A percentile compares a stretch with the other conserved stretches of the same genome.
These are phyloP conservation scores for Verruconis gallopava DNA, from an alignment of 2,329 filamentous ascomycete species.

Conservation along the genomic window DNA sequence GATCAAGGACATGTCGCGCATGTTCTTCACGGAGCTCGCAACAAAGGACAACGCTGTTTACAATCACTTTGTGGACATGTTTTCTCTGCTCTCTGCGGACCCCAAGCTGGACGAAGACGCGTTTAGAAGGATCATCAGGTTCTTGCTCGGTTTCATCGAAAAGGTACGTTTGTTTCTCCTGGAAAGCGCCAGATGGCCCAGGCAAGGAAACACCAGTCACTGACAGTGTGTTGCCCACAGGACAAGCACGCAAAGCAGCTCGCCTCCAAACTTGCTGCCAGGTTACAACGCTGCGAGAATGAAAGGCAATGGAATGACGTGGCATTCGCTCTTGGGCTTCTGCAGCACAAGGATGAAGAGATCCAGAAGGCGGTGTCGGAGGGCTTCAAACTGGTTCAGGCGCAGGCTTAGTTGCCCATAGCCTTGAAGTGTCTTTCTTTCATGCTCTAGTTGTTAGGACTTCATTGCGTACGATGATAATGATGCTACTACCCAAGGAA, in stretches of 20 bases:
- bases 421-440: too few relatives aligned
- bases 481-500: too few relatives aligned
- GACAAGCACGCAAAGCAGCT: conserved; percentile 96
- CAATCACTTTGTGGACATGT: conserved; percentile 99
- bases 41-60: conserved; percentile 99
- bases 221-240: conserved; percentile 37
- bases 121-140: conserved; percentile 77
- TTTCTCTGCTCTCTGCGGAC: conserved; percentile 78
- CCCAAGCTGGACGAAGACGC: conserved; percentile 69
- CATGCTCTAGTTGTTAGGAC: too few relatives aligned
- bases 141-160: conserved; percentile 89
- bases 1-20: conserved; percentile 83
- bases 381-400: conserved; percentile 49
- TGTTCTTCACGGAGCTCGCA: conserved; percentile 97
- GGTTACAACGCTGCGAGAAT: conserved; percentile 72
- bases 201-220: conserved; percentile 2
- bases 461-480: too few relatives aligned
- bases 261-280: conserved; percentile 79
- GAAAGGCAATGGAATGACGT: conserved; percentile 98
- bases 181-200: conserved; percentile 1
- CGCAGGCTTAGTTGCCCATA: neutral
- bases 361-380: conserved; percentile 64
- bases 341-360: conserved; percentile 90
- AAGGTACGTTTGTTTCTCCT: conserved; percentile 50
- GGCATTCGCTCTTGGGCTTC: conserved; percentile 73